Percentiles rank a stretch among this genome's conserved stretches.
phyloP scores from a whole-genome alignment of 2,329 filamentous ascomycete species.

The Ophidiomyces ophidiicola region DNA sequence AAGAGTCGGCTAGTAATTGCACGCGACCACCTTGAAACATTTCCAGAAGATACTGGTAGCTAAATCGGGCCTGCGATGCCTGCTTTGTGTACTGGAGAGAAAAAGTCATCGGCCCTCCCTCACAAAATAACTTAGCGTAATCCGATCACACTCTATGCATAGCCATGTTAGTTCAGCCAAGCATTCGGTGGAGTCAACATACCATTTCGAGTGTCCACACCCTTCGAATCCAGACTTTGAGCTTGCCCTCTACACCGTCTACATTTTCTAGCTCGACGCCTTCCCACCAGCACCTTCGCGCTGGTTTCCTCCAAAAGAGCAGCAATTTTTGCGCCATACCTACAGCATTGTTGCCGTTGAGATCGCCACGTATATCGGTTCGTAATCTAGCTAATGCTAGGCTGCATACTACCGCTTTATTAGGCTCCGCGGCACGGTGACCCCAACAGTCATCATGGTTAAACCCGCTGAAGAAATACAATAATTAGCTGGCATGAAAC shows the following conservation, averaged over 20 bases:
- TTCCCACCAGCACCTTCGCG: constrained; percentile 97
- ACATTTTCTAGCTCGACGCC: constrained; percentile 83
- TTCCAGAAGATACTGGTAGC: too few species aligned
- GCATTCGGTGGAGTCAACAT: constrained; percentile 23
- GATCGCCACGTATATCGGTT: constrained; percentile 72
- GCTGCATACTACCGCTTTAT: constrained; percentile 97
- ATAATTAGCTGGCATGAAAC: not conserved
- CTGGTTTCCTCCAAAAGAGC: constrained; percentile 95
- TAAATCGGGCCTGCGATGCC: too few species aligned
- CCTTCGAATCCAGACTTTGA: constrained; percentile 96
- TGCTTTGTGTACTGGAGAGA: too few species aligned
- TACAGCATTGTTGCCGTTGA: constrained; percentile 63
- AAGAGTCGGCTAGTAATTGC: not conserved
- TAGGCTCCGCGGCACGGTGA: constrained; percentile 90
- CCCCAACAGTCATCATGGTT: constrained; percentile 94
- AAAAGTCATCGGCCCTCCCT: too few species aligned
- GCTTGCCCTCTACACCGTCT: constrained; percentile 75
- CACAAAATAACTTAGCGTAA: constrained; percentile 15
- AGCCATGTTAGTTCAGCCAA: constrained; percentile 1
- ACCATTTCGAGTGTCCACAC: constrained; percentile 98
- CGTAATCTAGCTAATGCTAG: constrained; percentile 83
- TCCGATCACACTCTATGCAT: constrained; percentile 15
- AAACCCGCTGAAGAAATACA: constrained; percentile 67
- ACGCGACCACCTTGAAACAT: not conserved
- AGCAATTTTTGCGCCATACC: constrained; percentile 98